phyloP scores from a whole-genome alignment of 345 rosid species.

The Salix exigua region DNA sequence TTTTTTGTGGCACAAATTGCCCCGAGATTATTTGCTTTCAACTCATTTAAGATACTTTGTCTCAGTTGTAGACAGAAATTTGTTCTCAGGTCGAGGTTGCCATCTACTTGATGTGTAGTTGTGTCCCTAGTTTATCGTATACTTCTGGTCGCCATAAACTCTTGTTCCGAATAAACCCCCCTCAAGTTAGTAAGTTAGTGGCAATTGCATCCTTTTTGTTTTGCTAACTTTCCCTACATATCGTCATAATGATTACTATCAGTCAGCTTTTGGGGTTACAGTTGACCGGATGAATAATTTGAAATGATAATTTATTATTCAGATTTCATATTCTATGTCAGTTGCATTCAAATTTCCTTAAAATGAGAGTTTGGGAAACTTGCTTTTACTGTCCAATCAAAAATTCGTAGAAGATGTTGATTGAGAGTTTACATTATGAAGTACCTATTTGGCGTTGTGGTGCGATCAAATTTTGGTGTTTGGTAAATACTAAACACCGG shows the following conservation, averaged over 20 bases:
- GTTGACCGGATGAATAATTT: neutral
- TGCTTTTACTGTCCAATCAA: neutral
- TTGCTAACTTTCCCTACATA: neutral
- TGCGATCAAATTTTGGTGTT: no score
- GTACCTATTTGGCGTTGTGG: no score
- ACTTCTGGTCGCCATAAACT: neutral
- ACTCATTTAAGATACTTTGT: neutral
- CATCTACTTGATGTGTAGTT: neutral
- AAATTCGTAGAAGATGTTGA: neutral
- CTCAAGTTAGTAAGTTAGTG: neutral
- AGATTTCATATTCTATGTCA: neutral
- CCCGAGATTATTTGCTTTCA: neutral
- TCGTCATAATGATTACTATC: neutral
- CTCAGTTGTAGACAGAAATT: neutral
- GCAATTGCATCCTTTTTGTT: neutral
- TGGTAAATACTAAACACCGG: rapidly evolving
- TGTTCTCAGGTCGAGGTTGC: neutral
- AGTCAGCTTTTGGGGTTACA: neutral
- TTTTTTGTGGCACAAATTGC: neutral
- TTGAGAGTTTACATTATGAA: neutral
- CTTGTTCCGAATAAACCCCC: neutral
- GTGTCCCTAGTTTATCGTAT: neutral
- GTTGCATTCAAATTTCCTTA: neutral
- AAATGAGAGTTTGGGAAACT: neutral
- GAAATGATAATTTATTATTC: neutral